Evolutionary conservation across 805 yeast genomes (phyloP).

Genomic region (Cyberlindnera misumaiensis): DNA sequence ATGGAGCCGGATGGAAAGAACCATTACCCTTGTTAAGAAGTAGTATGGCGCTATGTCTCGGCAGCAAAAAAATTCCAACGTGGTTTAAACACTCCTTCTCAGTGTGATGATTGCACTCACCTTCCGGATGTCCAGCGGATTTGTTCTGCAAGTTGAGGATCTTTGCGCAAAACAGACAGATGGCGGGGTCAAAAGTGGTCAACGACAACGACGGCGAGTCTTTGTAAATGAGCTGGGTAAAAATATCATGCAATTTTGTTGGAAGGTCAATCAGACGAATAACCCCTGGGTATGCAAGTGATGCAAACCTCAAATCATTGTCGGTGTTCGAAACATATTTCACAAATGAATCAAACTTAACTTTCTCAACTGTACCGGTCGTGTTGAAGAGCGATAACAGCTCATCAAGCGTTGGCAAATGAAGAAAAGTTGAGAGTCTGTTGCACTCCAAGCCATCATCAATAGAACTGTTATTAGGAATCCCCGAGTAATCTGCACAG

Average conservation of each 20-base stretch:
- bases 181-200: constrained; percentile 62
- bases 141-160: constrained; percentile 60
- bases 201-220: constrained; percentile 32
- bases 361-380: constrained; percentile 21
- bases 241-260: constrained; percentile 55
- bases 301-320: constrained; percentile 14
- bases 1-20: constrained; percentile 79
- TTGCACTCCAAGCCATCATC: constrained; percentile 43
- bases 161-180: constrained; percentile 78
- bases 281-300: constrained; percentile 58
- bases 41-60: constrained; percentile 59
- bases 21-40: constrained; percentile 72
- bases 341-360: constrained; percentile 13
- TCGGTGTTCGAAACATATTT: constrained; percentile 17
- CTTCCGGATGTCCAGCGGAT: constrained; percentile 44
- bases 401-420: constrained; percentile 34
- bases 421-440: constrained; percentile 42
- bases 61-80: constrained; percentile 66
- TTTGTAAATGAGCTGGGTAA: constrained; percentile 49
- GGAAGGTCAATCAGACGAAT: constrained; percentile 63
- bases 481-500: constrained; percentile 38
- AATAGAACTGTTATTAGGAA: constrained; percentile 22
- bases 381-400: constrained; percentile 10
- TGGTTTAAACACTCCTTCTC: constrained; percentile 55
- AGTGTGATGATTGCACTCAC: constrained; percentile 76